These are phyloP conservation scores for Phaeosphaeriaceae sp. DNA, from an alignment of 2,329 filamentous ascomycete genomes.

Conservation along the genomic window DNA sequence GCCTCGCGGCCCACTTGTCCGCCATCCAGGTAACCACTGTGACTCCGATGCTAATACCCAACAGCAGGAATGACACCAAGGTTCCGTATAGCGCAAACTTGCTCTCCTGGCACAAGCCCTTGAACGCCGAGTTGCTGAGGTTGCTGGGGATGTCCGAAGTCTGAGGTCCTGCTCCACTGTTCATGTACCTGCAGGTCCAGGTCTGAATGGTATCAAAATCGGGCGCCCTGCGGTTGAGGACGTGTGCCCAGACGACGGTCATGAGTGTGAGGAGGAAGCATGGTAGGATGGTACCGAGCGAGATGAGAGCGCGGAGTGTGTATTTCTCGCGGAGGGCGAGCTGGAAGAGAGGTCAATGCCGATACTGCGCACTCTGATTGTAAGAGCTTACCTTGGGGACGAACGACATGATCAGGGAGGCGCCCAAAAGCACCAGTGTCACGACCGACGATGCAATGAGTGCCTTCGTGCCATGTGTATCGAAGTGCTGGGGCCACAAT, in stretches of 20 bases:
- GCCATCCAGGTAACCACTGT: conserved; percentile 46
- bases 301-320: conserved; percentile 49
- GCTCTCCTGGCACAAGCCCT: conserved; percentile 50
- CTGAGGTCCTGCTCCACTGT: conserved; percentile 27
- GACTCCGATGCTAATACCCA: conserved; percentile 40
- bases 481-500: conserved; percentile 57
- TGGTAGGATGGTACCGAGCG: conserved; percentile 45
- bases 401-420: conserved; percentile 43
- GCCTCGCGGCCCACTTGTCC: conserved; percentile 45
- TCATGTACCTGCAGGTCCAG: conserved; percentile 50
- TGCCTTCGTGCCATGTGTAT: conserved; percentile 52
- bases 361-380: background rate
- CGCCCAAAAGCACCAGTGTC: conserved; percentile 48
- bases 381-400: conserved; percentile 40
- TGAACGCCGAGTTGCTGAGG: conserved; percentile 48
- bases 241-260: conserved; percentile 50
- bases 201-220: conserved; percentile 49
- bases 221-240: conserved; percentile 44
- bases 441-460: conserved; percentile 49
- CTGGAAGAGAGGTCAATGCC: conserved; percentile 24
- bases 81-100: conserved; percentile 55
- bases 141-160: conserved; percentile 31
- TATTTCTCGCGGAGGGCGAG: conserved; percentile 41
- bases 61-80: conserved; percentile 50
- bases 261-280: conserved; percentile 49